Percentiles rank a stretch among this genome's conserved stretches.
Conservation (phyloP, 306 rosid species). For the Dryas alaskensis region DNA sequence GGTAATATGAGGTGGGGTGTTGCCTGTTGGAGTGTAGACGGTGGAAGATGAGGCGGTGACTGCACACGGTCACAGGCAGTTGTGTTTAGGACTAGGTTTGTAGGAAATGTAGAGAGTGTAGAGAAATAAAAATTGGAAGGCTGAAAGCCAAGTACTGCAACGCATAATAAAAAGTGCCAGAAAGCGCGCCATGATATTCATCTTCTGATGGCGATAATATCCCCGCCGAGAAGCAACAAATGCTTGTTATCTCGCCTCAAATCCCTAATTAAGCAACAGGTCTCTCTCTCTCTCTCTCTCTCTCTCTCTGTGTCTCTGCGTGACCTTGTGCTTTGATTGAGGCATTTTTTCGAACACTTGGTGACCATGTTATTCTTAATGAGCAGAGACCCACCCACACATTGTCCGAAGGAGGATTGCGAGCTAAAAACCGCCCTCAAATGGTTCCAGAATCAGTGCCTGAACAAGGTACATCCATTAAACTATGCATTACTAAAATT, state of each 20-base stretch:
- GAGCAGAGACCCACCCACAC: constrained; percentile 33
- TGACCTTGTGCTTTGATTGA: not conserved
- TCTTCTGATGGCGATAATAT: constrained; percentile 27
- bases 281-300: not conserved
- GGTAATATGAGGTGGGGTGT: too few relatives aligned
- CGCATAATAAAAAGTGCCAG: not conserved
- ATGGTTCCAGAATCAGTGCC: constrained; percentile 20
- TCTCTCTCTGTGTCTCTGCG: not conserved
- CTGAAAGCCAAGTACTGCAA: not conserved
- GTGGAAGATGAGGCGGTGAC: not conserved
- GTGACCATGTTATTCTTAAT: not conserved
- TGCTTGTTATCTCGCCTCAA: constrained; percentile 25
- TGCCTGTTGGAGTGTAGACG: not conserved
- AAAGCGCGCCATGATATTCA: constrained; percentile 34
- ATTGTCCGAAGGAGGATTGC: constrained; percentile 19
- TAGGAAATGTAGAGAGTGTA: not conserved
- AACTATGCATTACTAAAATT: not conserved
- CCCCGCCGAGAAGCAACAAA: constrained; percentile 11
- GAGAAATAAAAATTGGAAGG: not conserved
- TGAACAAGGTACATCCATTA: constrained; percentile 17
- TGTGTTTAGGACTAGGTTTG: not conserved
- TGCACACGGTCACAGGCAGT: not conserved
- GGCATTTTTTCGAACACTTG: constrained; percentile 34
- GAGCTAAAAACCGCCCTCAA: constrained; percentile 8
- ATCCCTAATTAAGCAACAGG: constrained; percentile 33